phyloP scores from a whole-genome alignment of 257 asterid species.

The Jacaranda mimosifolia region DNA sequence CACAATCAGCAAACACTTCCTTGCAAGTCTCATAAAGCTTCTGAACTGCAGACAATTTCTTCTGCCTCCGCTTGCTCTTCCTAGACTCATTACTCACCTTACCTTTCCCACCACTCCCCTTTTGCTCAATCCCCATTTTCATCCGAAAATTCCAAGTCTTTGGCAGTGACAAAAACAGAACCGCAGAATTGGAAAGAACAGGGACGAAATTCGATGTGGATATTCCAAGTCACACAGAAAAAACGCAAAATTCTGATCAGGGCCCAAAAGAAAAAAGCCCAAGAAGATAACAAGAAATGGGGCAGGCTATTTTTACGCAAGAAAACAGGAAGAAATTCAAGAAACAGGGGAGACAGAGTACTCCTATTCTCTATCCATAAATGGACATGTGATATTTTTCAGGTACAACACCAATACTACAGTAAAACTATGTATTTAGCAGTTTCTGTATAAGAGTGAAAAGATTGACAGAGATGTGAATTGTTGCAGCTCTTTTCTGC shows the following conservation, averaged over 20 bases:
- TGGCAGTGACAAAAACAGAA: neutral
- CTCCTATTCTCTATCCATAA: constrained; percentile 4
- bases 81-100: constrained; percentile 57
- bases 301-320: neutral
- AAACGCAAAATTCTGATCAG: constrained; percentile 38
- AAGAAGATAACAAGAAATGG: neutral
- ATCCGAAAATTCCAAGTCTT: constrained; percentile 27
- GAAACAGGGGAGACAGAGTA: constrained; percentile 2
- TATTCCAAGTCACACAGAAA: neutral
- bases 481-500: neutral
- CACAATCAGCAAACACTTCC: constrained; percentile 82
- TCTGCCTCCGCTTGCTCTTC: constrained; percentile 55
- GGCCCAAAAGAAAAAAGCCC: constrained; percentile 10
- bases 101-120: constrained; percentile 56
- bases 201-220: constrained; percentile 32
- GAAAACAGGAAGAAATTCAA: constrained; percentile 26
- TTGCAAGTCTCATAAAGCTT: constrained; percentile 76
- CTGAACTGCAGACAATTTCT: constrained; percentile 61
- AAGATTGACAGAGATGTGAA: constrained; percentile 39
- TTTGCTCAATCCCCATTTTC: constrained; percentile 74
- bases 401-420: constrained; percentile 10
- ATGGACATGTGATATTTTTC: constrained; percentile 21
- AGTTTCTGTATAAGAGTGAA: constrained; percentile 25
- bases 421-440: constrained; percentile 13
- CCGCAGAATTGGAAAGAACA: neutral